These are phyloP conservation scores for Phytophthora fragariaefolia DNA, from an alignment of 352 stramenopile species.

Conservation along the genomic window DNA sequence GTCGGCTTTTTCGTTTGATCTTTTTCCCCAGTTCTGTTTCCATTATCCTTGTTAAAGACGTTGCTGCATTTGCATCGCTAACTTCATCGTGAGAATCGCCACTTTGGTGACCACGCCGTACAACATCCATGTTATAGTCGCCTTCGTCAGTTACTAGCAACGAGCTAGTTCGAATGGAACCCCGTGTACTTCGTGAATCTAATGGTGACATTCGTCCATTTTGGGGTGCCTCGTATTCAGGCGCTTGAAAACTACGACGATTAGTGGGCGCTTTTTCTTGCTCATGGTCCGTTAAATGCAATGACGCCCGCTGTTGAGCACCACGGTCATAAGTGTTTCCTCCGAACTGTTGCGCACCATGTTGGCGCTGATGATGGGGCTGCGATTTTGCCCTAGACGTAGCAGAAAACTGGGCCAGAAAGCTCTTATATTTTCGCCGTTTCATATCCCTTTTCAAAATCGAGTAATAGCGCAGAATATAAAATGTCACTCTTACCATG, in stretches of 20 bases:
- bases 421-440: conserved; percentile 43
- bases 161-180: conserved; percentile 1
- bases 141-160: conserved; percentile 13
- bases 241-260: conserved; percentile 17
- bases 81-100: conserved; percentile 15
- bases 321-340: not conserved
- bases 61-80: conserved; percentile 4
- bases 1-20: conserved; percentile 65
- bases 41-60: conserved; percentile 62
- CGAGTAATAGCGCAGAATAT: conserved; percentile 62
- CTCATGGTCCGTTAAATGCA: conserved; percentile 5
- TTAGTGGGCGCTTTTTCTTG: conserved; percentile 1
- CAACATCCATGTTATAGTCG: not conserved
- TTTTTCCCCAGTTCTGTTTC: conserved; percentile 58
- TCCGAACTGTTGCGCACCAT: conserved; percentile 13
- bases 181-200: conserved; percentile 7
- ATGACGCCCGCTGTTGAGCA: conserved; percentile 18
- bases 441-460: conserved; percentile 65
- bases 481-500: conserved; percentile 63
- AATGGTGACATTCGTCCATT: not conserved
- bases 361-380: conserved; percentile 17
- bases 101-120: not conserved
- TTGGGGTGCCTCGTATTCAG: conserved; percentile 15
- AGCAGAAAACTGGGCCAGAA: conserved; percentile 36
- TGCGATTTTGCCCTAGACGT: conserved; percentile 23